Evolutionary conservation across 352 stramenopile genomes (phyloP).

Genomic region (Globisporangium rhizosaccharum): DNA sequence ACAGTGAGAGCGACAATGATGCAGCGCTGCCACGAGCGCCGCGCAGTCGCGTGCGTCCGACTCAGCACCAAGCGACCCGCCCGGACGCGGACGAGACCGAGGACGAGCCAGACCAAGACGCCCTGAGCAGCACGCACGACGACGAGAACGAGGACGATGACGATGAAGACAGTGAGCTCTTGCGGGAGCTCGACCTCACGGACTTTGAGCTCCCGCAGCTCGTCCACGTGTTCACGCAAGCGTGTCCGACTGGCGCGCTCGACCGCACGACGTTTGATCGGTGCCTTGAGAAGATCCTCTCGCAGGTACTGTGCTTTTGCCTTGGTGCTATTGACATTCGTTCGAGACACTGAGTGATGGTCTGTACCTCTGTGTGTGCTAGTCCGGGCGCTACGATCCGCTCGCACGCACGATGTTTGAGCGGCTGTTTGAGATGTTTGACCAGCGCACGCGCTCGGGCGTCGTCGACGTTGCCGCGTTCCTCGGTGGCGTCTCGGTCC

Average conservation of each 20-base stretch:
- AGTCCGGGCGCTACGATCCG: slow-evolving; percentile 65
- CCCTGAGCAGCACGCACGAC: slow-evolving; percentile 16
- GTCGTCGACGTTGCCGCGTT: slow-evolving; percentile 82
- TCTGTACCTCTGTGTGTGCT: background rate
- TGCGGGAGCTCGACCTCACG: slow-evolving; percentile 62
- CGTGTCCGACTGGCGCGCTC: slow-evolving; percentile 64
- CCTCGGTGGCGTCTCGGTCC: slow-evolving; percentile 75
- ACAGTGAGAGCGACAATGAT: slow-evolving; percentile 8
- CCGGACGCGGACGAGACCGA: slow-evolving; percentile 9
- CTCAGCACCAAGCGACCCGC: background rate
- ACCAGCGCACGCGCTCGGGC: slow-evolving; percentile 30
- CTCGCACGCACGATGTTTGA: slow-evolving; percentile 70
- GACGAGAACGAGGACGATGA: slow-evolving; percentile 12
- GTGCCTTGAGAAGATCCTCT: slow-evolving; percentile 78
- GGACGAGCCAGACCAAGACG: slow-evolving; percentile 12
- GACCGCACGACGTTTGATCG: slow-evolving; percentile 62
- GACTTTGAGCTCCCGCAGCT: slow-evolving; percentile 83
- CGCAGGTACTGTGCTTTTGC: slow-evolving; percentile 27
- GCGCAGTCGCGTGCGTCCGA: background rate
- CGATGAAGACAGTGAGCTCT: slow-evolving; percentile 33
- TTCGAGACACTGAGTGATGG: background rate
- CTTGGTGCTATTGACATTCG: too few relatives aligned
- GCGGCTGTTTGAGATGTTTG: slow-evolving; percentile 78
- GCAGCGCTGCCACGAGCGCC: slow-evolving; percentile 3
- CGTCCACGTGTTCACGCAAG: slow-evolving; percentile 79